A percentile compares a stretch with the other conserved stretches of the same genome.
phyloP scores from a whole-genome alignment of 2,329 filamentous ascomycete genomes.

The Talaromyces sp. region DNA sequence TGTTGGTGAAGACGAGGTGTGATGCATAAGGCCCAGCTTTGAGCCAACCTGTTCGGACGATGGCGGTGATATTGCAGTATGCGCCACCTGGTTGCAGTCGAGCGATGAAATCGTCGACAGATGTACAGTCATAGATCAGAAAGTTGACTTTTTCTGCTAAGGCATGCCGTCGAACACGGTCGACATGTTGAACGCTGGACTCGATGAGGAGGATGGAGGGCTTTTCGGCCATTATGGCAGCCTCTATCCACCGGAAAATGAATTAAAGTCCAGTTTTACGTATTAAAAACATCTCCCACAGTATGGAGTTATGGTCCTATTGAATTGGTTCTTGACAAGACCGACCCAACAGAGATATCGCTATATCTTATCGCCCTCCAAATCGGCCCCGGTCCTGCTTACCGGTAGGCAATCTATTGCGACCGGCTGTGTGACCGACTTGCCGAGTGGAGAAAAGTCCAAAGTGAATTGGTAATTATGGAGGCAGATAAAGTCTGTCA shows the following conservation, averaged over 20 bases:
- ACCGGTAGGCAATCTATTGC: slow-evolving; percentile 13
- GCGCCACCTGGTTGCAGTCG: slow-evolving; percentile 30
- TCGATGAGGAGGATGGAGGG: slow-evolving; percentile 11
- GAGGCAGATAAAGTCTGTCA: slow-evolving; percentile 13
- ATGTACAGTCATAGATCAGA: slow-evolving; percentile 14
- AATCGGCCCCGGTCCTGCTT: not conserved
- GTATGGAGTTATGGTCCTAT: too few species aligned
- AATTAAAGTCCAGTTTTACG: too few species aligned
- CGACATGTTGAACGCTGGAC: slow-evolving; percentile 16
- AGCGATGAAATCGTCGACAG: slow-evolving; percentile 19
- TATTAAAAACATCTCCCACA: too few species aligned
- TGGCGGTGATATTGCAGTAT: slow-evolving; percentile 31
- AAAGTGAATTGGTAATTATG: slow-evolving; percentile 8
- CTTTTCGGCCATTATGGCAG: slow-evolving; percentile 15
- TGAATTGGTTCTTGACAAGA: too few species aligned
- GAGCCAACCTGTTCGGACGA: slow-evolving; percentile 34
- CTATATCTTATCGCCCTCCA: too few species aligned
- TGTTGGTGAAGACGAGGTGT: slow-evolving; percentile 29
- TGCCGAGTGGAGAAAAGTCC: slow-evolving; percentile 14
- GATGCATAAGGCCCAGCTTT: slow-evolving; percentile 32
- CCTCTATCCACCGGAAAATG: slow-evolving; percentile 1
- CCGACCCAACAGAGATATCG: too few species aligned
- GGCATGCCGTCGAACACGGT: slow-evolving; percentile 12
- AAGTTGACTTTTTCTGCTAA: slow-evolving; percentile 21
- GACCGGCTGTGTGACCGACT: slow-evolving; percentile 11